These are phyloP conservation scores for Trypanosoma grayi DNA, from an alignment of 208 protist species.

Conservation along the genomic window DNA sequence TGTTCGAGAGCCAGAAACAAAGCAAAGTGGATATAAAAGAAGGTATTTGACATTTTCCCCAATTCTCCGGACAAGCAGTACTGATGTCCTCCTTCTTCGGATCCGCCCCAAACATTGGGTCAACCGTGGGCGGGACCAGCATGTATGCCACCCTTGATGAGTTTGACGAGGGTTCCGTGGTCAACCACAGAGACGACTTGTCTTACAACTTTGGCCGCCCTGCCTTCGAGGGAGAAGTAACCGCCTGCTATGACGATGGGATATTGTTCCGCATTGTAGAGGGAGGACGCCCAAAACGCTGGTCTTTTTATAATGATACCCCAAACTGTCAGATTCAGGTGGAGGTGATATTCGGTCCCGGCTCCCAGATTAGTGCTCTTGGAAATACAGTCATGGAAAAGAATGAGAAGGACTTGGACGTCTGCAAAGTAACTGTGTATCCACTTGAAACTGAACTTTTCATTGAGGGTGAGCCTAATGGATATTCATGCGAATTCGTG, in stretches of 20 bases:
- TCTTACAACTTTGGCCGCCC: conserved; percentile 25
- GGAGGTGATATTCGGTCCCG: conserved; percentile 63
- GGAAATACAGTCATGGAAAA: conserved; percentile 56
- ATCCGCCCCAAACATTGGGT: neutral
- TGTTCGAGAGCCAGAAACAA: too few species aligned
- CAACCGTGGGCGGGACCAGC: neutral
- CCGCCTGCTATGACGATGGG: conserved; percentile 63
- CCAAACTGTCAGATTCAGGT: conserved; percentile 71
- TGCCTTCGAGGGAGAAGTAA: conserved; percentile 44
- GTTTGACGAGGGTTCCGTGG: conserved; percentile 68
- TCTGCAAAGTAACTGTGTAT: conserved; percentile 62
- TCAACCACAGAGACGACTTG: conserved; percentile 18
- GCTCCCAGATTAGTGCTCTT: conserved; percentile 55
- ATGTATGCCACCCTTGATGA: conserved; percentile 55
- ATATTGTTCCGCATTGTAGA: conserved; percentile 76
- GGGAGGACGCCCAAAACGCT: conserved; percentile 49
- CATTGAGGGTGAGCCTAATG: conserved; percentile 50
- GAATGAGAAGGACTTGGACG: conserved; percentile 40
- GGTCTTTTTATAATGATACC: conserved; percentile 88
- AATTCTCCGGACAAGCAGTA: too few species aligned
- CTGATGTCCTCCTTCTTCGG: neutral
- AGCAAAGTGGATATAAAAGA: too few species aligned
- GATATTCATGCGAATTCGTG: conserved; percentile 68
- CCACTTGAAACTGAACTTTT: conserved; percentile 79
- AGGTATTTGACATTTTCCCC: too few species aligned